Percentiles rank a stretch among this genome's conserved stretches.
These are phyloP conservation scores for Mortierella sp. DNA, from an alignment of 371 early-diverging fungal genomes.

Conservation along the genomic window DNA sequence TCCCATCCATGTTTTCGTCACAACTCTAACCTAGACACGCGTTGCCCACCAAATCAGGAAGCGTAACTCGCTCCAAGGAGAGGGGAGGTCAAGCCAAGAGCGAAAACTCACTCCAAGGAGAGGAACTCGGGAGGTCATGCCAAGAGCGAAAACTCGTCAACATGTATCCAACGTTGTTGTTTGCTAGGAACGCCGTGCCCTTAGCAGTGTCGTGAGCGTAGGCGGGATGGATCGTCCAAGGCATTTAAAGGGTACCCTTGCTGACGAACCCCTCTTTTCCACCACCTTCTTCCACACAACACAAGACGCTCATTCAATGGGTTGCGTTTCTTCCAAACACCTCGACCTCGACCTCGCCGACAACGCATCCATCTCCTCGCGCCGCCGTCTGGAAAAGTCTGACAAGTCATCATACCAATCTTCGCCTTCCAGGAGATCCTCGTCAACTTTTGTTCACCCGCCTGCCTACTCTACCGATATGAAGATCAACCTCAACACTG, in stretches of 20 bases:
- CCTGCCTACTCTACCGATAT: slow-evolving; percentile 43
- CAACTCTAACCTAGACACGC: no score
- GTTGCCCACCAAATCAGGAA: slow-evolving; percentile 25
- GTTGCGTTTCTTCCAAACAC: slow-evolving; percentile 49
- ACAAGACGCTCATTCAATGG: slow-evolving; percentile 14
- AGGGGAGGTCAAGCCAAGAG: neutral
- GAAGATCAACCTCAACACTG: slow-evolving; percentile 27
- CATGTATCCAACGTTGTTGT: no score
- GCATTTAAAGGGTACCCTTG: neutral
- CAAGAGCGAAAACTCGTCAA: no score
- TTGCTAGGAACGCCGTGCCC: no score
- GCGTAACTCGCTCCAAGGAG: neutral
- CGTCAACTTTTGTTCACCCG: slow-evolving; percentile 10
- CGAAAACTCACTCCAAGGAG: neutral
- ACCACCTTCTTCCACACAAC: neutral
- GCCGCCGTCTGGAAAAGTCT: slow-evolving; percentile 11
- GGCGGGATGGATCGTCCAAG: no score
- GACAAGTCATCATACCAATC: slow-evolving; percentile 11
- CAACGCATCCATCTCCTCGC: slow-evolving; percentile 24
- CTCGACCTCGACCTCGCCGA: slow-evolving; percentile 25
- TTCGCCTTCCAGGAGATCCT: no score
- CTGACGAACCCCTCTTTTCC: slow-evolving; percentile 1
- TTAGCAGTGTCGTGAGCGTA: no score
- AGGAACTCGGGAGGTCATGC: no score
- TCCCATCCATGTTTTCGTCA: no score